Conservation (phyloP, 306 rosid genomes). For the Cicer yamashitae region DNA sequence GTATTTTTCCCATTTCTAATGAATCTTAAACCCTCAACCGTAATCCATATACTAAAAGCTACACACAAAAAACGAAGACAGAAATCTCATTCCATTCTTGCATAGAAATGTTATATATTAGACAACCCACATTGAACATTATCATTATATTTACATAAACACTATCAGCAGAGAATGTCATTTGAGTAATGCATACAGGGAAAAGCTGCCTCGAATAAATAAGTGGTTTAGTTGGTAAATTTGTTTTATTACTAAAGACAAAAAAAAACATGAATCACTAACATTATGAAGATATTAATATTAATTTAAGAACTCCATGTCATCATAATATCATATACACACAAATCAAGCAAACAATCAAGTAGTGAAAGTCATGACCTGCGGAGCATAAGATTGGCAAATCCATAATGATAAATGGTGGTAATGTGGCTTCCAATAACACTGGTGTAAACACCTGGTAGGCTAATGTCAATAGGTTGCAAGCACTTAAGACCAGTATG, state of each 20-base stretch:
- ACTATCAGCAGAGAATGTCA: not conserved
- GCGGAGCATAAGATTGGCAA: constrained; percentile 95
- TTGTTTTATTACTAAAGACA: not conserved
- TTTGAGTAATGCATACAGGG: constrained; percentile 16
- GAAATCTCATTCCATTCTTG: not conserved
- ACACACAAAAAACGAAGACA: not conserved
- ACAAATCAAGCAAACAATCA: not conserved
- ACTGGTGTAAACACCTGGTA: constrained; percentile 80
- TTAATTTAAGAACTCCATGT: not conserved
- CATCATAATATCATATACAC: constrained; percentile 9
- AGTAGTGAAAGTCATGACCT: constrained; percentile 50
- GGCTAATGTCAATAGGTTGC: constrained; percentile 83
- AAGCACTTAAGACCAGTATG: constrained; percentile 85
- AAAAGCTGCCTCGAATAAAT: not conserved
- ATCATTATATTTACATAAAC: not conserved
- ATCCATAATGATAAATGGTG: constrained; percentile 91
- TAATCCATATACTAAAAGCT: constrained; percentile 20
- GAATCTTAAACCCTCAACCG: not conserved
- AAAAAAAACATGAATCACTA: not conserved
- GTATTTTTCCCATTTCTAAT: not conserved
- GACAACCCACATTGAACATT: not conserved
- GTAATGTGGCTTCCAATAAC: constrained; percentile 95
- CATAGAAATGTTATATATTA: not conserved
- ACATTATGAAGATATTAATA: not conserved
- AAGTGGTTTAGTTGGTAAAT: not conserved